Percentiles rank a stretch among this genome's conserved stretches.
These are phyloP conservation scores for Periconia macrospinosa DNA, from an alignment of 2,329 filamentous ascomycete genomes.

Conservation along the genomic window DNA sequence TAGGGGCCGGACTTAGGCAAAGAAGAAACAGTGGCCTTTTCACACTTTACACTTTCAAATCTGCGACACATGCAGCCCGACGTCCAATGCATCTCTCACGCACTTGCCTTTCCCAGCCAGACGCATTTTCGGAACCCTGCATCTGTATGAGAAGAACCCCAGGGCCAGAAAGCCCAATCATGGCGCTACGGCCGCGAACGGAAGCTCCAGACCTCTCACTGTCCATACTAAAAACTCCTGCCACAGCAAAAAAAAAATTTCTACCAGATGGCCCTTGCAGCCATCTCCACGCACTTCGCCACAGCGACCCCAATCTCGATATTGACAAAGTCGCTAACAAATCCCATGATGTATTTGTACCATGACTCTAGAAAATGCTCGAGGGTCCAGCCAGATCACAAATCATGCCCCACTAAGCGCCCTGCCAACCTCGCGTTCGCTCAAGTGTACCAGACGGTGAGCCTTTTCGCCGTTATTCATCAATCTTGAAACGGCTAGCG, in stretches of 20 bases:
- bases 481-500: no score
- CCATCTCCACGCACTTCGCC: slow-evolving; percentile 9
- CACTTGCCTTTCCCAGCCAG: slow-evolving; percentile 6
- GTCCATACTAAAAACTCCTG: slow-evolving; percentile 9
- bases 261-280: slow-evolving; percentile 10
- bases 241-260: slow-evolving; percentile 20
- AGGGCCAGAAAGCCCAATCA: slow-evolving; percentile 17
- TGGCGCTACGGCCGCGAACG: no score
- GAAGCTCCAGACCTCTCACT: no score
- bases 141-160: slow-evolving; percentile 29
- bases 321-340: no score
- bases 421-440: no score
- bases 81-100: slow-evolving; percentile 6
- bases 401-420: no score
- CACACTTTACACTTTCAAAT: no score
- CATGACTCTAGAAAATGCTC: no score
- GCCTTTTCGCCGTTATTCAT: no score
- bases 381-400: no score
- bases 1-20: neutral
- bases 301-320: slow-evolving; percentile 6
- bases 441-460: no score
- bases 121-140: slow-evolving; percentile 25
- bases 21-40: neutral
- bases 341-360: no score
- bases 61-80: neutral